phyloP scores from a whole-genome alignment of 2,329 filamentous ascomycete genomes.

The Alternaria gansuensis region DNA sequence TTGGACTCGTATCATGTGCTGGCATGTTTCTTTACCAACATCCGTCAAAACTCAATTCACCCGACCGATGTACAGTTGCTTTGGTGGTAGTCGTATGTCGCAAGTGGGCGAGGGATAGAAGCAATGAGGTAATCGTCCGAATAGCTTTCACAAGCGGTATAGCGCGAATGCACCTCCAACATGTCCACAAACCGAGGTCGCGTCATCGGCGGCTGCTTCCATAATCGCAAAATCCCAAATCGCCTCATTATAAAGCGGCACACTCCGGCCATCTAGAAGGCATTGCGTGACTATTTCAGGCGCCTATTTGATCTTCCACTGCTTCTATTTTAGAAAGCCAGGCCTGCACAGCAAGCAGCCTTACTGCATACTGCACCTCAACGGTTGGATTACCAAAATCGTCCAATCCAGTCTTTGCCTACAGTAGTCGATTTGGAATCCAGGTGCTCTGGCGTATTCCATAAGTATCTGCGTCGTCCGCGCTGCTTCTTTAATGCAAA shows the following conservation, averaged over 20 bases:
- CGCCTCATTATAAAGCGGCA: constrained; percentile 19
- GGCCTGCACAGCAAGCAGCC: constrained; percentile 9
- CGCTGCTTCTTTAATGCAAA: constrained; percentile 48
- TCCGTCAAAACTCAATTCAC: constrained; percentile 1
- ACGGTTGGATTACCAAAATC: constrained; percentile 46
- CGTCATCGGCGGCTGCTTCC: constrained; percentile 24
- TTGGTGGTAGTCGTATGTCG: constrained; percentile 8
- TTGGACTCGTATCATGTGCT: constrained; percentile 16
- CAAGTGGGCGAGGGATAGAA: constrained; percentile 23
- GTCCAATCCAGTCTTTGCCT: constrained; percentile 25
- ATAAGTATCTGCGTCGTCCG: constrained; percentile 38
- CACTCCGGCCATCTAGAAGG: constrained; percentile 1
- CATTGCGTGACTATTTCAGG: constrained; percentile 7
- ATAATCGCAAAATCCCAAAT: constrained; percentile 35
- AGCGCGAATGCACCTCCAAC: constrained; percentile 25
- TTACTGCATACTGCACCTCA: constrained; percentile 12
- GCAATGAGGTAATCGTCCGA: constrained; percentile 37
- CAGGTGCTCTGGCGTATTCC: constrained; percentile 42
- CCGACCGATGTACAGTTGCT: constrained; percentile 21
- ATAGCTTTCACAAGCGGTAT: constrained; percentile 26
- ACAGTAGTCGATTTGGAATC: constrained; percentile 17
- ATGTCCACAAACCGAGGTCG: constrained; percentile 23
- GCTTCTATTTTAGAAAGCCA: constrained; percentile 13
- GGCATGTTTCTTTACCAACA: constrained; percentile 25
- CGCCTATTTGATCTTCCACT: constrained; percentile 13